phyloP scores from a whole-genome alignment of 495 filamentous ascomycete genomes.

The Xylaria longipes region DNA sequence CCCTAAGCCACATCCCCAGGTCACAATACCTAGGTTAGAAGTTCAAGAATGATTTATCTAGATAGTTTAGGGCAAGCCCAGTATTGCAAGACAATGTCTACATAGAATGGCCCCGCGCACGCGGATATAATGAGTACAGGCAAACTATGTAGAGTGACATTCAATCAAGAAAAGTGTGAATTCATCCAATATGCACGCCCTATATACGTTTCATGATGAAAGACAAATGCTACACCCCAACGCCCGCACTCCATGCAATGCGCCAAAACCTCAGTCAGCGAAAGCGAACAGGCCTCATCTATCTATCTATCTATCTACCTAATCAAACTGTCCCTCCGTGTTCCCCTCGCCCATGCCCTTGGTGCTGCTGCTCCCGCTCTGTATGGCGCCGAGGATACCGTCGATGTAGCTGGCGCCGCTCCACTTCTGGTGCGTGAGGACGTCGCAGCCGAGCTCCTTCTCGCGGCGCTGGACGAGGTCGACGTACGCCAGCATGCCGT shows the following conservation, averaged over 20 bases:
- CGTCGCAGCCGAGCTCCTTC: slow-evolving; percentile 92
- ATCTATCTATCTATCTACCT: slow-evolving; percentile 25
- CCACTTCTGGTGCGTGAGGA: slow-evolving; percentile 98
- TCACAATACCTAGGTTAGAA: too few species aligned
- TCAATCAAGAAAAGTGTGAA: not conserved
- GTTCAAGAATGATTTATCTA: not conserved
- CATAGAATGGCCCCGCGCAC: not conserved
- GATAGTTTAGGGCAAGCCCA: not conserved
- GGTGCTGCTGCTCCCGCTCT: slow-evolving; percentile 84
- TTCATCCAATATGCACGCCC: slow-evolving; percentile 7
- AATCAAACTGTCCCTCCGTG: slow-evolving; percentile 68
- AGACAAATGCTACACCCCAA: slow-evolving; percentile 8
- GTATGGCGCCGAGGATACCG: slow-evolving; percentile 88
- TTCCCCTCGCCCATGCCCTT: slow-evolving; percentile 87
- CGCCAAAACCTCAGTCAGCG: not conserved
- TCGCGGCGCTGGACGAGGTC: slow-evolving; percentile 85
- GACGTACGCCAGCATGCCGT: slow-evolving; percentile 97
- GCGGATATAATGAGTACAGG: not conserved
- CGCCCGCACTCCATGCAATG: not conserved
- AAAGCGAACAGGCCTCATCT: not conserved
- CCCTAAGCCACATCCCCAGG: too few species aligned
- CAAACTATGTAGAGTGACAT: not conserved
- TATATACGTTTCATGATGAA: slow-evolving; percentile 5
- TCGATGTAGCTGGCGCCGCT: slow-evolving; percentile 93
- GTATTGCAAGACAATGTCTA: not conserved